These are phyloP conservation scores for Apiospora sp. DNA, from an alignment of 2,329 filamentous ascomycete species.

Conservation along the genomic window DNA sequence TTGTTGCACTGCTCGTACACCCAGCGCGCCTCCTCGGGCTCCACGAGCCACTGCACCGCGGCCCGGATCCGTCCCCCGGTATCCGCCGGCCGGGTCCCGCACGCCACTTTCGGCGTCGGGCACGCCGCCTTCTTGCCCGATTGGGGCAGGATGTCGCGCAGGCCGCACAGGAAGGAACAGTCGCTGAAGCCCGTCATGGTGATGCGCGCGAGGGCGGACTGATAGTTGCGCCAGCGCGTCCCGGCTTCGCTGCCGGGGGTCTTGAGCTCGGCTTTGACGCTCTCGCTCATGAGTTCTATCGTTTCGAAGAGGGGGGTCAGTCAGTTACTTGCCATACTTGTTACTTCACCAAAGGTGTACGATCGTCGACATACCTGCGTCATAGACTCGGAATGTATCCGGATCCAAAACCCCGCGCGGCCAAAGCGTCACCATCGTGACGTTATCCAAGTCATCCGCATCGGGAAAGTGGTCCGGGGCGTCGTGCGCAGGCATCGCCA, in stretches of 20 bases:
- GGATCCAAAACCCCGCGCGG: not conserved
- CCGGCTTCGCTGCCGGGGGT: conserved; percentile 25
- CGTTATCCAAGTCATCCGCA: not conserved
- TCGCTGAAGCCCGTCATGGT: conserved; percentile 28
- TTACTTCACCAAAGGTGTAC: too few species aligned
- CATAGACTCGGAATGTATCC: not conserved
- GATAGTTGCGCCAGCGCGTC: conserved; percentile 31
- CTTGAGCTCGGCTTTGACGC: conserved; percentile 27
- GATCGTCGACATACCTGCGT: not conserved
- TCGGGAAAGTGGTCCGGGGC: not conserved
- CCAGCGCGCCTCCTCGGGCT: not conserved
- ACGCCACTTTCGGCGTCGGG: conserved; percentile 23
- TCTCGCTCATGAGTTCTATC: not conserved
- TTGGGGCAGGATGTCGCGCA: conserved; percentile 31
- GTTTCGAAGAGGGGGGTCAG: too few species aligned
- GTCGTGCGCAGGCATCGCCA: not conserved
- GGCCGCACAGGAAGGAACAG: conserved; percentile 28
- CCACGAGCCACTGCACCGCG: not conserved
- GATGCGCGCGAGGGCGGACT: conserved; percentile 30
- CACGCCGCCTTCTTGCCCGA: conserved; percentile 27
- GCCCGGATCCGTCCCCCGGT: not conserved
- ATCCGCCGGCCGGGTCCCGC: not conserved
- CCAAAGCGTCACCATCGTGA: not conserved
- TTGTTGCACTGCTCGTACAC: conserved; percentile 23
- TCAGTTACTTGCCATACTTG: too few species aligned